Evolutionary conservation across 345 rosid genomes (phyloP), one percentile per base, ranked within the genome.

Genomic region (Salix exigua): DNA sequence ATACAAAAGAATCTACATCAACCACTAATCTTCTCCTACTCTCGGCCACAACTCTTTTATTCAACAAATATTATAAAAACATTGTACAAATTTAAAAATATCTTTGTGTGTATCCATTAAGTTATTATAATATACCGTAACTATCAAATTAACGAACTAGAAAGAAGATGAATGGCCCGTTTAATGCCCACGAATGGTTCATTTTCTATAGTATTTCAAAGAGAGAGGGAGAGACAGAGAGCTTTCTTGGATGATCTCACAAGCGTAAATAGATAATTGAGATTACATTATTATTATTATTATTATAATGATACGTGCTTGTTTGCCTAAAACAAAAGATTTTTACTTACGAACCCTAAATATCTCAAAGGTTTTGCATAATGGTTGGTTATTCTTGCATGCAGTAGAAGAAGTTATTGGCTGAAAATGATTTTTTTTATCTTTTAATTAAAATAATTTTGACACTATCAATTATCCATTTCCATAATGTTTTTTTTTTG

Each of bases 71-170:
- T 14, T 46, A 46, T 13, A 40, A 10, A 12, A 40, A 40, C 44
- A 40, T 2, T 46, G 18, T 13, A 46, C 18, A 46, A 14, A 14
- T 46, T 46, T 14, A 13, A 4, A 12, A 46, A 4, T 46, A 46
- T 4, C 13, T 46, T 46, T 46, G 50, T 7, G 23, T 64, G 5
- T 10, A 68, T 44, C 62, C 73, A 73, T 44, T 78, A 66, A 16
- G 55, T 9, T 4, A 30, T n/a, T 46, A 58, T 73, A 66, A 72
- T 70, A 38, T 2, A 38, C 42, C 42, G 80, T 78, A 79, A 80
- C 83, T 72, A 74, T 70, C 74, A 63, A 48, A 72, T 77, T 81
- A 81, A 87, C 77, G 33, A 76, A 76, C 76, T 61, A 30, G 44
- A n/a, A 70, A 70, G 70, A 69, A 40, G 48, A 65, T 66, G 71